Conservation (phyloP, 2,329 filamentous ascomycete genomes). For the Alternaria sp. region DNA sequence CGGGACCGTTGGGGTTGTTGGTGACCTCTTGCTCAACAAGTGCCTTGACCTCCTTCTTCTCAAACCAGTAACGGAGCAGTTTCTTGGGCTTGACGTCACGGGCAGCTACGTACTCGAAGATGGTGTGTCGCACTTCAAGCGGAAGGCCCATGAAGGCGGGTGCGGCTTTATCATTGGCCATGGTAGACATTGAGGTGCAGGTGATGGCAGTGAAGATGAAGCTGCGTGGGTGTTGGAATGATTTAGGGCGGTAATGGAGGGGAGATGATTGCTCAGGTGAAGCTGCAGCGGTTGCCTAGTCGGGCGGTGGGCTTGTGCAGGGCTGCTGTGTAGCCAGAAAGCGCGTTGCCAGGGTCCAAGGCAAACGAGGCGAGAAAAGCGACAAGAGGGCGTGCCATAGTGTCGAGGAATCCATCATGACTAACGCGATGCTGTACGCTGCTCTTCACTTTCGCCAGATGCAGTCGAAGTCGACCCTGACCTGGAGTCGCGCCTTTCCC, state of each 20-base stretch:
- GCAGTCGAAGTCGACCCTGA: neutral
- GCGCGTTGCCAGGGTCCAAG: neutral
- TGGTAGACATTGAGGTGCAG: neutral
- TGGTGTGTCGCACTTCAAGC: slow-evolving; percentile 43
- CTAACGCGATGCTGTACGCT: neutral
- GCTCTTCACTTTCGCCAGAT: neutral
- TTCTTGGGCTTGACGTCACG: slow-evolving; percentile 31
- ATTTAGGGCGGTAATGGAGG: neutral
- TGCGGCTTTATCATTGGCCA: slow-evolving; percentile 14
- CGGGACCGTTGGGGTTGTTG: slow-evolving; percentile 18
- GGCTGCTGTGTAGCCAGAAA: slow-evolving; percentile 14
- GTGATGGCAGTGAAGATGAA: neutral
- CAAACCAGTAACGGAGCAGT: slow-evolving; percentile 47
- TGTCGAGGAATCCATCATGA: slow-evolving; percentile 1
- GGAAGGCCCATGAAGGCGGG: slow-evolving; percentile 35
- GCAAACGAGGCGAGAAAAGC: neutral
- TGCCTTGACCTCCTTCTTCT: slow-evolving; percentile 41
- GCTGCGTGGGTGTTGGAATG: neutral
- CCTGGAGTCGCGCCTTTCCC: slow-evolving; percentile 9
- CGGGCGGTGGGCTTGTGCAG: slow-evolving; percentile 15
- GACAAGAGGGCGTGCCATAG: neutral
- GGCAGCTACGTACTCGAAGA: slow-evolving; percentile 34
- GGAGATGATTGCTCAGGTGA: neutral
- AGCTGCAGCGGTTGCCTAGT: slow-evolving; percentile 24
- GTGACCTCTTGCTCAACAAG: slow-evolving; percentile 19